Percentiles rank a stretch among this genome's conserved stretches.
Conservation (phyloP, 2,329 filamentous ascomycete species). For the Chaetomium globosum region DNA sequence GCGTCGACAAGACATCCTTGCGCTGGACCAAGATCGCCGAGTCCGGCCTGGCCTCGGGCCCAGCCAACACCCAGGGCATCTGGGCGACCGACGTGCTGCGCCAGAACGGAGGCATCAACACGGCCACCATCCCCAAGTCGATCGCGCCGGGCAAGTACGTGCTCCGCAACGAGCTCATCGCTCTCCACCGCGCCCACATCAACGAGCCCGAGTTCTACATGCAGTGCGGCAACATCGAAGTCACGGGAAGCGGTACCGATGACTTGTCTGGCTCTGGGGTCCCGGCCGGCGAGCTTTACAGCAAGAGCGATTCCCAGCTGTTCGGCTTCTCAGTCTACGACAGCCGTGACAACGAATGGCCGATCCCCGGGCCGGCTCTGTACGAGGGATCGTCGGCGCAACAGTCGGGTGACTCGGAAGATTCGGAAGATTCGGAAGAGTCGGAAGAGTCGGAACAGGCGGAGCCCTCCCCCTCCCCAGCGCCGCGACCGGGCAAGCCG, state of each 20-base stretch:
- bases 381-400: background rate
- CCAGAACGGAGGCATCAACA: constrained; percentile 11
- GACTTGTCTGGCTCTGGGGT: constrained; percentile 6
- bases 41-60: constrained; percentile 7
- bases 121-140: constrained; percentile 14
- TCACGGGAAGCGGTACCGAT: constrained; percentile 10
- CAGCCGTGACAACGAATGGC: constrained; percentile 9
- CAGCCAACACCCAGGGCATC: constrained; percentile 2
- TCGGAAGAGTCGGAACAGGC: background rate
- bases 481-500: background rate
- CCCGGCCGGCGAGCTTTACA: constrained; percentile 6
- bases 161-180: constrained; percentile 19
- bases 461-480: background rate
- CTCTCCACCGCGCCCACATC: constrained; percentile 8
- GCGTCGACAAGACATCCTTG: constrained; percentile 9
- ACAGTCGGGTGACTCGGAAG: background rate
- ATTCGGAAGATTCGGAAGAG: background rate
- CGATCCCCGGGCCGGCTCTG: constrained; percentile 8
- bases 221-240: constrained; percentile 16
- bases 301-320: constrained; percentile 9
- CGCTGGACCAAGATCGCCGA: constrained; percentile 18
- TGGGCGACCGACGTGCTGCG: constrained; percentile 15
- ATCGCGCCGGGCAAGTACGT: constrained; percentile 16
- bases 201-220: constrained; percentile 10
- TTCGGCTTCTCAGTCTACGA: constrained; percentile 8